These are phyloP conservation scores for Suhomyces choctaworum DNA, from an alignment of 1,139 yeast species.

Conservation along the genomic window DNA sequence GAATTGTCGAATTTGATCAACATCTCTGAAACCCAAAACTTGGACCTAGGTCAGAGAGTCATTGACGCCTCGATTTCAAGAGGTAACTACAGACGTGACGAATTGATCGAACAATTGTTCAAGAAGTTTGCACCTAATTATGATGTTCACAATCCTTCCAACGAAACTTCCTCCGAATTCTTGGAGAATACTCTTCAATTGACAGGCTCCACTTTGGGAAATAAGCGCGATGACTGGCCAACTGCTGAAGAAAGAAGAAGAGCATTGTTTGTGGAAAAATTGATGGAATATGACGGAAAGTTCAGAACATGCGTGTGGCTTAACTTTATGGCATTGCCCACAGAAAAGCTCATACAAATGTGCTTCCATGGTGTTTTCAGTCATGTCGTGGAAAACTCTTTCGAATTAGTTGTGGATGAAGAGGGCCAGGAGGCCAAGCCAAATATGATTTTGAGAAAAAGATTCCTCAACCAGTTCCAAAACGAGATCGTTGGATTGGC, in stretches of 20 bases:
- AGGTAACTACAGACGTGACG: slow-evolving; percentile 63
- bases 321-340: slow-evolving; percentile 59
- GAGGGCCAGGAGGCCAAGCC: slow-evolving; percentile 40
- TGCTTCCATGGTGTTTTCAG: slow-evolving; percentile 87
- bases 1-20: slow-evolving; percentile 61
- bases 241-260: slow-evolving; percentile 87
- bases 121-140: slow-evolving; percentile 58
- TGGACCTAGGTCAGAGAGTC: slow-evolving; percentile 68
- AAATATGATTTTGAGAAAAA: slow-evolving; percentile 58
- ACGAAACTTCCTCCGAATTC: slow-evolving; percentile 48
- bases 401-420: slow-evolving; percentile 36
- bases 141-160: slow-evolving; percentile 35
- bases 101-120: slow-evolving; percentile 60
- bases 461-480: slow-evolving; percentile 67
- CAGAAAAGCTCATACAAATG: slow-evolving; percentile 63
- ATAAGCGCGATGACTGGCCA: slow-evolving; percentile 87
- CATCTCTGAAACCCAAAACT: slow-evolving; percentile 51
- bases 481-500: slow-evolving; percentile 58
- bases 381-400: slow-evolving; percentile 71
- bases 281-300: slow-evolving; percentile 63
- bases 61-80: slow-evolving; percentile 66
- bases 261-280: slow-evolving; percentile 68
- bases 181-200: slow-evolving; percentile 65
- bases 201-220: slow-evolving; percentile 72
- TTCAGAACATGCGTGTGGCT: slow-evolving; percentile 61